Base-by-base conservation (phyloP, 768 basidiomycete species). In the Boletus rubroflammeus region DNA sequence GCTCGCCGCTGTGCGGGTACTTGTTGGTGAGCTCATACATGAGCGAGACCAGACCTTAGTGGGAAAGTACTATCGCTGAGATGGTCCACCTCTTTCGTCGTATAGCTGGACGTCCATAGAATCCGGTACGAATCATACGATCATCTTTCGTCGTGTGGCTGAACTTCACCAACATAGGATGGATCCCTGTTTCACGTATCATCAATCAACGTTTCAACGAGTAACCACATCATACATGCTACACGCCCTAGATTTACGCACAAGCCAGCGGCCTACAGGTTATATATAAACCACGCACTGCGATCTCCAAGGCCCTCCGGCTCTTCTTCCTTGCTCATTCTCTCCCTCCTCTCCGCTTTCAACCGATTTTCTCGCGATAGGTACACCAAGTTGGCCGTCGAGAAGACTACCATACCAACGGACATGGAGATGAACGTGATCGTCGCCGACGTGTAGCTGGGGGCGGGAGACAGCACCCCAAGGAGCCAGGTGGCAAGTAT, bases 401-500 rank as follows among this genome's bases (percentile, higher is more conserved):
- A 63, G 29, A 79, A 48, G 17, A 76, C 59, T 0, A 72, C 56
- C 68, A 78, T 77, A 31, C 71, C 54, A 1, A 74, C 60, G 0
- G 80, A 76, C 71, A 75, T 69, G 50, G 56, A 61, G 4, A 73
- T 62, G 29, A 68, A 66, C 17, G 66, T 68, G 49, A 71, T 57
- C 2, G 80, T 78, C 0, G 80, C 83, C 34, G 73, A 69, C 4
- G 62, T 75, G 58, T 84, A 85, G n/a, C 71, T 54, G 3, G 83
- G 83, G 0, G 76, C 71, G 0, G 77, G 67, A 6, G 80, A 82
- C 3, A 83, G 62, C 2, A 61, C 61, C 11, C 81, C 83, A 23
- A 84, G 65, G 3, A 84, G 74, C 83, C 83, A 85, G 0, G 82
- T 84, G 3, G 78, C 74, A 19, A 85, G 77, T 50, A 85, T 83